Evolutionary conservation across 495 filamentous ascomycete genomes (phyloP).

Genomic region (Podospora anserina): DNA sequence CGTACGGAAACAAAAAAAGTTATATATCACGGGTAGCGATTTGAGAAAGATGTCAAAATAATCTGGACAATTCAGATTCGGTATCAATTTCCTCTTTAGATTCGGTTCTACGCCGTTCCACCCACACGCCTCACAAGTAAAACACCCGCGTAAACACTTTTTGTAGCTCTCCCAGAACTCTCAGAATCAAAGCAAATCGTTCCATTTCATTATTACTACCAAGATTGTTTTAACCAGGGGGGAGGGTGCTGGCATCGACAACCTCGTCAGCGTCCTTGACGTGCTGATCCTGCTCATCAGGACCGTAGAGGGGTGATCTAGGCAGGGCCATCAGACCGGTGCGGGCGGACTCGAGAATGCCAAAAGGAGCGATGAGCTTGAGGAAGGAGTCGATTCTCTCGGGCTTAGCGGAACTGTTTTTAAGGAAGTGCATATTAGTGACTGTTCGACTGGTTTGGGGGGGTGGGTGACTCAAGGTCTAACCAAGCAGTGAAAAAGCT

Average conservation of each 20-base stretch:
- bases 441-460: not conserved
- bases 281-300: slow-evolving; percentile 68
- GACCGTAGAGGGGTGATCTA: slow-evolving; percentile 78
- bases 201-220: not conserved
- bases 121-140: not conserved
- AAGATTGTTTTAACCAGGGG: slow-evolving; percentile 69
- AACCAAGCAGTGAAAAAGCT: slow-evolving; percentile 15
- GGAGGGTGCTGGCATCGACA: slow-evolving; percentile 88
- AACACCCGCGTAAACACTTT: not conserved
- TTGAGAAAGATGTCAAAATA: not conserved
- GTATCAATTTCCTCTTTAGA: slow-evolving; percentile 5
- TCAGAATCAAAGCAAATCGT: not conserved
- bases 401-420: slow-evolving; percentile 80
- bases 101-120: not conserved
- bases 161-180: not conserved
- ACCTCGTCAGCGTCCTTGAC: slow-evolving; percentile 86
- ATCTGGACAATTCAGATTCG: not conserved
- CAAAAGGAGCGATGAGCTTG: slow-evolving; percentile 93
- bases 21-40: not conserved
- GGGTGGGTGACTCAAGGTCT: slow-evolving; percentile 11
- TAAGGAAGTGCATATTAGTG: not conserved
- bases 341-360: slow-evolving; percentile 89
- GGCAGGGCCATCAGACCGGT: slow-evolving; percentile 96
- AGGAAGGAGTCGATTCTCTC: slow-evolving; percentile 93
- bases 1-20: not conserved